Evolutionary conservation across 2,329 filamentous ascomycete species (phyloP).

Genomic region (Neoarthrinium moseri): DNA sequence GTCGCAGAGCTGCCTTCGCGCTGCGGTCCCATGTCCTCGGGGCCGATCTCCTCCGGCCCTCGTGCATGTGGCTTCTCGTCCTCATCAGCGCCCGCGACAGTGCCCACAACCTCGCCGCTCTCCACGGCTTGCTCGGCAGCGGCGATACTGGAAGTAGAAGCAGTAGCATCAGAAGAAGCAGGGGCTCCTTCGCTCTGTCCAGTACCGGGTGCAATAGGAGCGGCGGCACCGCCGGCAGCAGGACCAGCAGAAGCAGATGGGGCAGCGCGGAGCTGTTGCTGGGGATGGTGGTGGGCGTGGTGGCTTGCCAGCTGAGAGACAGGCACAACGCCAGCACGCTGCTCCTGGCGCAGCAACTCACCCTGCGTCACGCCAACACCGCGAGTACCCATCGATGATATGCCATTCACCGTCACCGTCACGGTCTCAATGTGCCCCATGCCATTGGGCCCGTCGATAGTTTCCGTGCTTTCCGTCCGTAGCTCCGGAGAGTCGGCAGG

Average conservation of each 20-base stretch:
- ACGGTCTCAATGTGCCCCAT: conserved; percentile 79
- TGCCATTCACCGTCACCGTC: conserved; percentile 71
- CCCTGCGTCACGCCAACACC: conserved; percentile 72
- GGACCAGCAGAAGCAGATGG: neutral
- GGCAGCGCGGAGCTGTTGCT: neutral
- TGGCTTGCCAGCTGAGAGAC: conserved; percentile 56
- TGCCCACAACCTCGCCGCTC: conserved; percentile 25
- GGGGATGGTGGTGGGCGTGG: conserved; percentile 20
- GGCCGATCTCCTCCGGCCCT: conserved; percentile 81
- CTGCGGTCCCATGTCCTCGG: conserved; percentile 83
- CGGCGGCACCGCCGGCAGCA: neutral
- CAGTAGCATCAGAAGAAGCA: conserved; percentile 17
- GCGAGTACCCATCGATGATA: conserved; percentile 51
- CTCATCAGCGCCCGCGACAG: conserved; percentile 42
- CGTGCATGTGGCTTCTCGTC: conserved; percentile 75
- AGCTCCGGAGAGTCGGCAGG: conserved; percentile 56
- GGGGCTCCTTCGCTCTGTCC: too few species aligned
- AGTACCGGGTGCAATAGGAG: conserved; percentile 11
- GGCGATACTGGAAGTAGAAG: neutral
- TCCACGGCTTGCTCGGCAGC: conserved; percentile 18
- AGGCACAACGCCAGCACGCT: conserved; percentile 76
- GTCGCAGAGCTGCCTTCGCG: conserved; percentile 34
- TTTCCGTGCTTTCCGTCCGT: conserved; percentile 73
- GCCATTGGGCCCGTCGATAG: conserved; percentile 78
- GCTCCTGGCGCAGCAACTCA: conserved; percentile 82